A percentile compares a stretch with the other conserved stretches of the same genome.
These are phyloP conservation scores for Teratosphaeriaceae sp. DNA, from an alignment of 2,329 filamentous ascomycete genomes.

Conservation along the genomic window DNA sequence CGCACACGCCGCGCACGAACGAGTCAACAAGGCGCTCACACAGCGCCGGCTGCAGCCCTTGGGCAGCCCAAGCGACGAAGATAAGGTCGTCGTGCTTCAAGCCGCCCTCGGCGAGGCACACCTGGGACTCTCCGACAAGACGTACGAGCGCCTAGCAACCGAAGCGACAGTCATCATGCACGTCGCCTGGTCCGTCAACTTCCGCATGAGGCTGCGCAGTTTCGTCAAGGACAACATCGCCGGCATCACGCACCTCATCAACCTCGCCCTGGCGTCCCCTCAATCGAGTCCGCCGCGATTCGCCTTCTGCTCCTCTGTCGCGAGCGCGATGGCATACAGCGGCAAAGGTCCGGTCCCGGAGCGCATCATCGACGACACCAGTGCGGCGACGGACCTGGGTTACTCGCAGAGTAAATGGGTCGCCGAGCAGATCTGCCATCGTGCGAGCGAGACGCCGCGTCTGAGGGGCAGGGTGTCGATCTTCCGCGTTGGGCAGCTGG, in stretches of 20 bases:
- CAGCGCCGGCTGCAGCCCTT: conserved; percentile 30
- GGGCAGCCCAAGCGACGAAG: conserved; percentile 11
- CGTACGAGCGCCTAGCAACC: conserved; percentile 36
- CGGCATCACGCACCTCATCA: conserved; percentile 44
- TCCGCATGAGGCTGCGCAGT: conserved; percentile 49
- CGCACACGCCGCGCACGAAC: conserved; percentile 34
- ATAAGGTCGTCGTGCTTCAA: conserved; percentile 43
- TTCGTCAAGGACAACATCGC: conserved; percentile 50
- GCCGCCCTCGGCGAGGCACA: conserved; percentile 40
- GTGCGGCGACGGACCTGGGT: conserved; percentile 43
- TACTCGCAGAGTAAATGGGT: conserved; percentile 55
- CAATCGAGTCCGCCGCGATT: conserved; percentile 29
- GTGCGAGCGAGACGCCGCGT: conserved; percentile 25
- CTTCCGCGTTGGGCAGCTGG: conserved; percentile 43
- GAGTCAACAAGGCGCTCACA: conserved; percentile 41
- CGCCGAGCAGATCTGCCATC: conserved; percentile 45
- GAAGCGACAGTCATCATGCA: conserved; percentile 52
- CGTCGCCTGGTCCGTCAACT: conserved; percentile 60
- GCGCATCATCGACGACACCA: conserved; percentile 33
- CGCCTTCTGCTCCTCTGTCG: conserved; percentile 48
- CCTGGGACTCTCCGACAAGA: conserved; percentile 42
- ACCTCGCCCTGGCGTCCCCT: conserved; percentile 34
- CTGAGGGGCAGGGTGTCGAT: conserved; percentile 36
- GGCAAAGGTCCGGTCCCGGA: conserved; percentile 34
- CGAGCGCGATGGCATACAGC: conserved; percentile 34